Conservation (phyloP, 2,329 filamentous ascomycete species). For the Verticillium zaregamsianum region DNA sequence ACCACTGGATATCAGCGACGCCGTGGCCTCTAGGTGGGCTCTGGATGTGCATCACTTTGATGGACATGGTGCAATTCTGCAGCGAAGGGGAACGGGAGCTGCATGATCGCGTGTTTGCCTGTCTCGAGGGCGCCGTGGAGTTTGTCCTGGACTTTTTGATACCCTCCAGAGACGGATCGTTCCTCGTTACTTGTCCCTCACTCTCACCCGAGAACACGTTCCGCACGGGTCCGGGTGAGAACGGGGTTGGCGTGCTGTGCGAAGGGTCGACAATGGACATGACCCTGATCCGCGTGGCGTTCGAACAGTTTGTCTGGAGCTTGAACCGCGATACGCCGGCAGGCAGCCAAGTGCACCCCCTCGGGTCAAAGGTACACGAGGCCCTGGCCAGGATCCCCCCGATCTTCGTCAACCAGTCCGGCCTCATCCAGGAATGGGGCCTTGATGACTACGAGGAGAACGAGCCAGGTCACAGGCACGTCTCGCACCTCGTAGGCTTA, state of each 20-base stretch:
- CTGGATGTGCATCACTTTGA: not conserved
- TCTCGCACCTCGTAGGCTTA: constrained; percentile 44
- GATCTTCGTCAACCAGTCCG: constrained; percentile 16
- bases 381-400: constrained; percentile 15
- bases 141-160: constrained; percentile 24
- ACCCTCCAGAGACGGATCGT: constrained; percentile 16
- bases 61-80: not conserved
- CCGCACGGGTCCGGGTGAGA: constrained; percentile 25
- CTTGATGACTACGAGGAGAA: constrained; percentile 29
- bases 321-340: constrained; percentile 6
- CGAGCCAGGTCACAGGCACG: constrained; percentile 44
- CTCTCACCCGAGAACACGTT: constrained; percentile 20
- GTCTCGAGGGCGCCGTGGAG: constrained; percentile 22
- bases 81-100: constrained; percentile 3
- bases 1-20: constrained; percentile 16
- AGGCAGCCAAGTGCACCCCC: not conserved
- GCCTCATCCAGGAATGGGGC: constrained; percentile 38
- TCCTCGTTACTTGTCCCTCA: constrained; percentile 19
- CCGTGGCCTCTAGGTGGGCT: not conserved
- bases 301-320: constrained; percentile 19
- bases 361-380: constrained; percentile 1
- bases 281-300: constrained; percentile 13
- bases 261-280: constrained; percentile 44
- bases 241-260: constrained; percentile 23
- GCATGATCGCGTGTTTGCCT: constrained; percentile 17